Base-by-base conservation (phyloP, 805 yeast genomes). In the Starmerella tilneyi region DNA sequence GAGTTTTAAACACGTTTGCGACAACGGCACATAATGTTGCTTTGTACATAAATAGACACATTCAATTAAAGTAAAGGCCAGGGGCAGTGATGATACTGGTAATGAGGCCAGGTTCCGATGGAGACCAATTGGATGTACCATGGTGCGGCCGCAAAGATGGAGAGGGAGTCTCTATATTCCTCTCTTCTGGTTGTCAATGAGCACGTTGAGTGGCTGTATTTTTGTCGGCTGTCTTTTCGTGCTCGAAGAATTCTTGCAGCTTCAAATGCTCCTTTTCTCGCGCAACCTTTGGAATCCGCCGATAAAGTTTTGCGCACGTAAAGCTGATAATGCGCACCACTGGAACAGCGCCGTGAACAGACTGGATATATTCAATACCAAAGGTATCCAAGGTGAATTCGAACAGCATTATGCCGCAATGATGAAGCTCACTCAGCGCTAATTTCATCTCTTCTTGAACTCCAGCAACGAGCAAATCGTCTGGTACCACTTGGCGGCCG, bases 231-330 rank as follows among this genome's bases (percentile, higher is more conserved):
- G n/a, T n/a, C n/a, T 24, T 12, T 24, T 24, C 7, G 26, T 20
- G 30, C 5, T 9, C 15, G 16, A n/a, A 17, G 17, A 31, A 20
- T 9, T 5, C 22, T 15, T 27, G 36, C 7, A 53, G 41, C 5
- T 5, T 23, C n/a, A 29, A 35, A 13, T 48, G 41, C 34, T 59
- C 62, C 5, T 35, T 41, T 16, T 43, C 37, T 11, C 46, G 44
- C 5, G 56, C 56, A 11, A 46, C 31, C 1, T 43, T 32, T 9
- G 59, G 57, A 4, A 59, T 46, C 11, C 39, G 36, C 11, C 53
- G 41, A 40, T 48, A 56, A 11, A 56, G 47, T 34, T 36, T 47
- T 1, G 62, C 51, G 6, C 36, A 32, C n/a, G 44, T 20, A 41
- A 58, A 54, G 26, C 53, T 50, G 9, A 47, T 42, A 6, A 59